A percentile compares a stretch with the other conserved stretches of the same genome.
phyloP scores from a whole-genome alignment of 257 asterid genomes.

The Przewalskia tangutica region DNA sequence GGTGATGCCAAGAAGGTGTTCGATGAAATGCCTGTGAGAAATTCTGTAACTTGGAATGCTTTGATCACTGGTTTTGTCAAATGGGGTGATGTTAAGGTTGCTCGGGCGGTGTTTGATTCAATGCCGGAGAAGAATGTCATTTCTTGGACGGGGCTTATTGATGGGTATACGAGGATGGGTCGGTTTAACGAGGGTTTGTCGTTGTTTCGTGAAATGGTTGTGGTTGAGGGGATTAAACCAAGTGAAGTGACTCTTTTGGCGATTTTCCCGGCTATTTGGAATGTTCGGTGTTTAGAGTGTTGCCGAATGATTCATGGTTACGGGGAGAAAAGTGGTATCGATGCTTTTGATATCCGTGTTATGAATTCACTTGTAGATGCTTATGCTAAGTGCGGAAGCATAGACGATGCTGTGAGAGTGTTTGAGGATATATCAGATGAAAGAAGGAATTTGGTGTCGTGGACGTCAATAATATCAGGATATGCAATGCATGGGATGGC shows the following conservation, averaged over 20 bases:
- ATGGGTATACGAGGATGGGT: constrained; percentile 50
- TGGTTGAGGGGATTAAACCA: constrained; percentile 35
- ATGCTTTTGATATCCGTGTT: constrained; percentile 42
- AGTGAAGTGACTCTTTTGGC: constrained; percentile 60
- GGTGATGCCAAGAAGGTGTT: constrained; percentile 43
- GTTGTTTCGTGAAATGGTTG: constrained; percentile 45
- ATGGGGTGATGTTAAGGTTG: constrained; percentile 42
- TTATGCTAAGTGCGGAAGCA: constrained; percentile 56
- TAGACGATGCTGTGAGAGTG: constrained; percentile 30
- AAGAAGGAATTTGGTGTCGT: constrained; percentile 47
- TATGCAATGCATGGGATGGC: constrained; percentile 71
- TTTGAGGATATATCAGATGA: constrained; percentile 35
- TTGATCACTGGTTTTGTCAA: constrained; percentile 50
- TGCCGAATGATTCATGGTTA: constrained; percentile 52
- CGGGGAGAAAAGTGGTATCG: constrained; percentile 43
- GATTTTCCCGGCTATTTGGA: constrained; percentile 64
- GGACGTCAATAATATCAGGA: constrained; percentile 70
- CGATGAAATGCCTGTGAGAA: constrained; percentile 50
- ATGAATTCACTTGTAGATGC: constrained; percentile 58
- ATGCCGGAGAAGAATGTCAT: constrained; percentile 62
- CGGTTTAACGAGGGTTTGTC: constrained; percentile 34
- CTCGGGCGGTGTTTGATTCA: constrained; percentile 36
- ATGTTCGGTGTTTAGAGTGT: constrained; percentile 34
- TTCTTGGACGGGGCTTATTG: constrained; percentile 71
- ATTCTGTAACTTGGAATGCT: constrained; percentile 65